Conservation (phyloP, 768 basidiomycete genomes). For the Boletus barrowsii region DNA sequence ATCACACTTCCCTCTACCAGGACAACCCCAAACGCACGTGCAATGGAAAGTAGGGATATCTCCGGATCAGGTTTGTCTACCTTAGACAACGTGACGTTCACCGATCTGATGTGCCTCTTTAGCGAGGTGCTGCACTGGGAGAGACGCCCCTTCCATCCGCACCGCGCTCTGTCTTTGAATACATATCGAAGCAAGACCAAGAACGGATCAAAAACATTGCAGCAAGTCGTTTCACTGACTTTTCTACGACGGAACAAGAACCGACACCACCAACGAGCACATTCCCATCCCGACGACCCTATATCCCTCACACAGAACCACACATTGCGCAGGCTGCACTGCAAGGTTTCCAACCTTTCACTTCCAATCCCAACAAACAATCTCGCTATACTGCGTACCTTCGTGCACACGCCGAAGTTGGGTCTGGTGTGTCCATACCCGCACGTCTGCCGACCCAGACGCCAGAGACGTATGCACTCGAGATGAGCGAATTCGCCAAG, state of each 20-base stretch:
- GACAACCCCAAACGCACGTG: slow-evolving; percentile 35
- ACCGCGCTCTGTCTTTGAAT: slow-evolving; percentile 89
- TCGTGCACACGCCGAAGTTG: slow-evolving; percentile 57
- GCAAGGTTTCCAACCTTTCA: slow-evolving; percentile 87
- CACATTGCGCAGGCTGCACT: slow-evolving; percentile 85
- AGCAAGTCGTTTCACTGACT: slow-evolving; percentile 25
- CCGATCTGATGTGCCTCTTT: slow-evolving; percentile 7
- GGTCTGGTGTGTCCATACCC: slow-evolving; percentile 44
- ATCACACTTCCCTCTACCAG: slow-evolving; percentile 16
- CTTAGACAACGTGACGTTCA: neutral
- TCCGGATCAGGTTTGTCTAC: slow-evolving; percentile 63
- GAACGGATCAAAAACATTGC: slow-evolving; percentile 74
- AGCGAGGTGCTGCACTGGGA: slow-evolving; percentile 84
- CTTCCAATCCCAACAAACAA: slow-evolving; percentile 72
- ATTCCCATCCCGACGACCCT: slow-evolving; percentile 30
- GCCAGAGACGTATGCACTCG: slow-evolving; percentile 71
- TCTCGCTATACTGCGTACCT: slow-evolving; percentile 83
- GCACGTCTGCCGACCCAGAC: slow-evolving; percentile 55
- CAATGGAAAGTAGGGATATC: slow-evolving; percentile 61
- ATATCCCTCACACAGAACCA: slow-evolving; percentile 64
- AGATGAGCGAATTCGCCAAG: slow-evolving; percentile 83
- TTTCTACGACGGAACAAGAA: slow-evolving; percentile 23
- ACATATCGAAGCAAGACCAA: slow-evolving; percentile 86
- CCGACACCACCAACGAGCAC: slow-evolving; percentile 15
- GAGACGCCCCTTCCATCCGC: slow-evolving; percentile 70